Conservation (phyloP, 129 eudicot species). For the Flaveria brownii region DNA sequence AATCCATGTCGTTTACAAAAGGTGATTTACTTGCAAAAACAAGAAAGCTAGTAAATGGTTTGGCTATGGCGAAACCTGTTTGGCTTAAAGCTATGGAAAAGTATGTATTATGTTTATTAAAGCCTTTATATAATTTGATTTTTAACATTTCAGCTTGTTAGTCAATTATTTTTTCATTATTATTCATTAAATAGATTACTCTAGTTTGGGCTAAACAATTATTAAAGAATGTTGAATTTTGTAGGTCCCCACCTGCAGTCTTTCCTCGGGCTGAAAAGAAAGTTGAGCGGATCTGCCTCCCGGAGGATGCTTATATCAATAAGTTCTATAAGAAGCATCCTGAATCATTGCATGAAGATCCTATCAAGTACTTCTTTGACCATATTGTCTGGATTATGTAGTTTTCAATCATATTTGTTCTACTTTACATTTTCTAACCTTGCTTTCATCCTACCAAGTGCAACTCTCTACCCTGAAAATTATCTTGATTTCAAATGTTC, state of each 20-base stretch:
- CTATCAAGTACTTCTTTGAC: slow-evolving; percentile 61
- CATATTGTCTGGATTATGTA: slow-evolving; percentile 20
- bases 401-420: background rate
- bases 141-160: background rate
- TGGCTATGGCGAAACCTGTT: slow-evolving; percentile 71
- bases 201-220: background rate
- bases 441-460: slow-evolving; percentile 1
- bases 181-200: background rate
- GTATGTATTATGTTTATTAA: slow-evolving; percentile 38
- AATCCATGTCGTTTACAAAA: slow-evolving; percentile 76
- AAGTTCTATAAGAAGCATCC: slow-evolving; percentile 76
- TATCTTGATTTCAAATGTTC: slow-evolving; percentile 5
- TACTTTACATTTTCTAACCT: background rate
- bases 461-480: background rate
- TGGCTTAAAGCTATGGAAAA: slow-evolving; percentile 97
- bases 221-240: background rate
- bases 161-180: background rate
- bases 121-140: background rate
- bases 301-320: slow-evolving; percentile 66
- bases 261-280: slow-evolving; percentile 76
- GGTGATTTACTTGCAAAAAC: slow-evolving; percentile 80
- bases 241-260: slow-evolving; percentile 76
- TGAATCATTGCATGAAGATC: slow-evolving; percentile 73
- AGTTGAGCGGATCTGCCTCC: slow-evolving; percentile 60
- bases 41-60: slow-evolving; percentile 84